Evolutionary conservation across 192 early-diverging fungal species (phyloP), one percentile per base, ranked within the genome.

Genomic region (Podila verticillata): DNA sequence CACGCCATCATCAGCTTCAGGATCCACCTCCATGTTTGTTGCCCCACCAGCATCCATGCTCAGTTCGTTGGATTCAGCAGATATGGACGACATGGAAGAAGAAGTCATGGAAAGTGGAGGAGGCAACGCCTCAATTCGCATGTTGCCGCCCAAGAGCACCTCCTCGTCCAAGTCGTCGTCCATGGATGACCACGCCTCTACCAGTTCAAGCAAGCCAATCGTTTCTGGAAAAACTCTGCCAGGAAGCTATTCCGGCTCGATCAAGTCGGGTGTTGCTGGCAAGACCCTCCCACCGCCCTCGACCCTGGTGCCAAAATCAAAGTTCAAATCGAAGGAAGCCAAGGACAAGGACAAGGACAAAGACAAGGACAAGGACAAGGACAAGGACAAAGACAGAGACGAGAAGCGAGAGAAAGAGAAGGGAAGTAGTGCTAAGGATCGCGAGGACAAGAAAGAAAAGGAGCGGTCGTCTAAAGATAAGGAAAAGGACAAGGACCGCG

Each of bases 31-130:
- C 10, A 28, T 80, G 8, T 72, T 80, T 68, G 77, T 72, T 3
- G 49, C 64, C 2, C 77, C 77, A 10, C 77, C 77, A 3, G 62
- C 65, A 0, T 80, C 77, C 4, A 80, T 80, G 15, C 51, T 80
- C 24, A 80, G 69, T 48, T 72, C 63, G 31, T 20, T 72, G 47
- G 66, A 80, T 20, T 28, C 54, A 12, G 61, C 32, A 0, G 75
- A 79, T 58, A 60, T 39, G 13, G 75, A 79, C 8, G 75, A 79
- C 51, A 70, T 79, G 58, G 75, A 79, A 19, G 75, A 79, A 28
- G 75, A 79, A 13, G 68, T 79, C n/a, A 79, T 80, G 77, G 77
- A 80, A 32, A 72, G 77, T 58, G 74, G 74, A 0, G 73, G 73
- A 13, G 75, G 75, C 7, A 68, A 68, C 10, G 65, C 60, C 24